phyloP scores from a whole-genome alignment of 2,329 filamentous ascomycete species.

The Dactylonectria estremocensis region DNA sequence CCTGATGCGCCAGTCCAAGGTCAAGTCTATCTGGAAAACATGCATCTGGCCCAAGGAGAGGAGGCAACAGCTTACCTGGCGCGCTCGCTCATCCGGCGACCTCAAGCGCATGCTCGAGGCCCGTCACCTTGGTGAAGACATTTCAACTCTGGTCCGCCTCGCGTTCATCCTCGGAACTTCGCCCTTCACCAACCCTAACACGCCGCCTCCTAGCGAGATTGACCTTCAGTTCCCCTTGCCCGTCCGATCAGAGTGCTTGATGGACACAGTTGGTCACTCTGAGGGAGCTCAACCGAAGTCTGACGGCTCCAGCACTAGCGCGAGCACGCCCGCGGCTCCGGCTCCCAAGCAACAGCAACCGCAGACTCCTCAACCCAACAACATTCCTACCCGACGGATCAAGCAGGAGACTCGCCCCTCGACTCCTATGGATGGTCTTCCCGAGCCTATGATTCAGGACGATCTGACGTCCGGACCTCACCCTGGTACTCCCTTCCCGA shows the following conservation, averaged over 20 bases:
- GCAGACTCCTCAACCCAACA: conserved; percentile 48
- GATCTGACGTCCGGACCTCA: conserved; percentile 55
- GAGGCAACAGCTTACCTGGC: conserved; percentile 58
- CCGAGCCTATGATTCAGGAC: conserved; percentile 53
- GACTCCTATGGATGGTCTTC: conserved; percentile 52
- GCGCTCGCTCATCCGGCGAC: conserved; percentile 59
- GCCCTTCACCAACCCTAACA: conserved; percentile 55
- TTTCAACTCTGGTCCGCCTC: conserved; percentile 59
- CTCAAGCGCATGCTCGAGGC: conserved; percentile 62
- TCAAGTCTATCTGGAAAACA: conserved; percentile 63
- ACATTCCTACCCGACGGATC: conserved; percentile 52
- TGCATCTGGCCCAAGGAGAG: conserved; percentile 63
- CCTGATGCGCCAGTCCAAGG: conserved; percentile 59
- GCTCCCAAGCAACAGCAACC: conserved; percentile 50
- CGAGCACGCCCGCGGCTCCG: conserved; percentile 46
- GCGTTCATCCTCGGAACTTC: conserved; percentile 61
- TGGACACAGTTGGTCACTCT: conserved; percentile 52
- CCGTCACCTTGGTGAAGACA: conserved; percentile 59
- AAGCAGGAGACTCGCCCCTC: conserved; percentile 56
- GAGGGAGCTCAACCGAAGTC: conserved; percentile 44
- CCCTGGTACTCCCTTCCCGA: conserved; percentile 59
- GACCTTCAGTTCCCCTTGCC: conserved; percentile 58
- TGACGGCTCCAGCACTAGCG: conserved; percentile 43
- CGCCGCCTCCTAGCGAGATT: conserved; percentile 57
- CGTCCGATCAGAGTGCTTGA: conserved; percentile 54